These are phyloP conservation scores for Fusarium sp. DNA, from an alignment of 2,329 filamentous ascomycete genomes.

Conservation along the genomic window DNA sequence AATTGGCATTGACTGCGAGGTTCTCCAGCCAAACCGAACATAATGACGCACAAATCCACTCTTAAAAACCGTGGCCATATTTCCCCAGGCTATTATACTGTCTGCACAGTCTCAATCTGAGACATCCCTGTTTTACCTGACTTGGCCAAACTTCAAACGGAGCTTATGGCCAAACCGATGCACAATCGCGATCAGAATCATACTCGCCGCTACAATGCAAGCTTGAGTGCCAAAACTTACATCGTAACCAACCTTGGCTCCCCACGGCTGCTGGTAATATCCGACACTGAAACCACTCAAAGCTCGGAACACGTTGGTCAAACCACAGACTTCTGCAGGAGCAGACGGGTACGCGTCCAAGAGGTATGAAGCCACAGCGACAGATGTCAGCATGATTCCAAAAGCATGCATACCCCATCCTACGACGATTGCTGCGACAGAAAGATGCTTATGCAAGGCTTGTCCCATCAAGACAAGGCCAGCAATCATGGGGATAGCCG, in stretches of 20 bases:
- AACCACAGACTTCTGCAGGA: constrained; percentile 59
- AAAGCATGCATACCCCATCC: constrained; percentile 66
- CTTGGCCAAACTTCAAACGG: constrained; percentile 17
- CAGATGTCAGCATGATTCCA: constrained; percentile 64
- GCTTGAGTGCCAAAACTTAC: constrained; percentile 56
- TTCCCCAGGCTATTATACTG: not conserved
- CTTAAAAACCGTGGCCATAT: no score
- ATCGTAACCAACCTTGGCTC: constrained; percentile 50
- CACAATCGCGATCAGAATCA: constrained; percentile 42
- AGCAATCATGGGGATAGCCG: constrained; percentile 60
- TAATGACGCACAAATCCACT: not conserved
- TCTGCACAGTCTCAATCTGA: not conserved
- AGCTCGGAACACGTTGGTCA: constrained; percentile 54
- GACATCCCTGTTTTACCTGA: constrained; percentile 7
- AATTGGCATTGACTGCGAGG: not conserved
- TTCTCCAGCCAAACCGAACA: not conserved
- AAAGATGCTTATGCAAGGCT: constrained; percentile 56
- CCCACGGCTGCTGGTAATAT: constrained; percentile 62
- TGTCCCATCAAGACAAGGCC: constrained; percentile 66
- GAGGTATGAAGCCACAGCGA: constrained; percentile 60
- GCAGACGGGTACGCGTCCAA: constrained; percentile 63
- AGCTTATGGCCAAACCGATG: constrained; percentile 22
- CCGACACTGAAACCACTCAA: constrained; percentile 61
- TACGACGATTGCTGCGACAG: constrained; percentile 45
- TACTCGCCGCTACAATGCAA: constrained; percentile 42